A percentile compares a stretch with the other conserved stretches of the same genome.
Conservation (phyloP, 108 stramenopile species). For the Cyclostephanos invisitatus region DNA sequence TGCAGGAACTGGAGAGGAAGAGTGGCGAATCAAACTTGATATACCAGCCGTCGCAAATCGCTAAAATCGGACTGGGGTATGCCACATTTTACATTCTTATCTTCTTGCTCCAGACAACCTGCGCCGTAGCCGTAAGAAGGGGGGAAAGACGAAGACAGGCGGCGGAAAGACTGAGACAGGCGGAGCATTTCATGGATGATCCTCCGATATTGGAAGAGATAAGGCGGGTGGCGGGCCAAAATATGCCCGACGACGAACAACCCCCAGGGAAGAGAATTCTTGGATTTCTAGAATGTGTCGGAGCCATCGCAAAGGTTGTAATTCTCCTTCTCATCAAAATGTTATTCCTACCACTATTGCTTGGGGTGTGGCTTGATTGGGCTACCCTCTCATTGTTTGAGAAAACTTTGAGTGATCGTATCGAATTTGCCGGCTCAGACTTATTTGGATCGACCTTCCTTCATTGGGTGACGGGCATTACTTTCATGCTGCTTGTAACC, state of each 20-base stretch:
- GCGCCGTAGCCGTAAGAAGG: conserved; percentile 3
- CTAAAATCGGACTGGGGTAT: conserved; percentile 39
- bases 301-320: conserved; percentile 73
- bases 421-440: conserved; percentile 70
- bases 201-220: background rate
- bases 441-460: conserved; percentile 75
- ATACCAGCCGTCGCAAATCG: conserved; percentile 42
- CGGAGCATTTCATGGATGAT: conserved; percentile 8
- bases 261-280: conserved; percentile 34
- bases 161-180: background rate
- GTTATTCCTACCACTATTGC: conserved; percentile 73
- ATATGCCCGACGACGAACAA: conserved; percentile 26
- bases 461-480: conserved; percentile 94
- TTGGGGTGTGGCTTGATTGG: conserved; percentile 78
- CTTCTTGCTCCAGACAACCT: conserved; percentile 26
- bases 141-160: background rate
- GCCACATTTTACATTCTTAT: conserved; percentile 25
- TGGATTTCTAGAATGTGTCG: conserved; percentile 59
- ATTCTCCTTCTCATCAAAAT: conserved; percentile 89
- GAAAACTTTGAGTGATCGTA: conserved; percentile 50
- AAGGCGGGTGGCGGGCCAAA: conserved; percentile 16
- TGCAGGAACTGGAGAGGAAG: conserved; percentile 27
- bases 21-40: conserved; percentile 42
- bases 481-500: conserved; percentile 97
- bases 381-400: conserved; percentile 70